These are phyloP conservation scores for Euryodendron excelsum DNA, from an alignment of 148 eudicot genomes.

Conservation along the genomic window DNA sequence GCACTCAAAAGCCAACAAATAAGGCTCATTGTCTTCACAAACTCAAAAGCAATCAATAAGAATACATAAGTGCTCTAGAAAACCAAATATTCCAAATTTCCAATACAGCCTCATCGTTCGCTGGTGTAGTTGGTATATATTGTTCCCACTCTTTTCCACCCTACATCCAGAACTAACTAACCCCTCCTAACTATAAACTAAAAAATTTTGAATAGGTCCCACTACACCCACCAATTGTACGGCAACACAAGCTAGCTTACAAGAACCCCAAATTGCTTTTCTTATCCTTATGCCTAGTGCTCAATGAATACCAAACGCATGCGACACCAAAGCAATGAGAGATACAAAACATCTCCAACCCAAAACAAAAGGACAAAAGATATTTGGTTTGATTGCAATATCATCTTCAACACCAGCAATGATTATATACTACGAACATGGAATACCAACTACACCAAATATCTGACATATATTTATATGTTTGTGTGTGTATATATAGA, in stretches of 20 bases:
- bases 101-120: neutral
- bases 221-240: constrained; percentile 46
- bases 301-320: neutral
- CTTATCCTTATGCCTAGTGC: too few relatives aligned
- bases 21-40: neutral
- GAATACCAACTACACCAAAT: too few relatives aligned
- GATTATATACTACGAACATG: too few relatives aligned
- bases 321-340: neutral
- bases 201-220: constrained; percentile 38
- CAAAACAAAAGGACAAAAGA: neutral
- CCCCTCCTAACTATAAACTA: constrained; percentile 30
- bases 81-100: neutral
- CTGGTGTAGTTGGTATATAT: constrained; percentile 25
- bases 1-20: neutral
- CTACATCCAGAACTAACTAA: constrained; percentile 41
- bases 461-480: too few relatives aligned
- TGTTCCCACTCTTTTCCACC: constrained; percentile 24
- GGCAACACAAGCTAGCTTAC: constrained; percentile 28
- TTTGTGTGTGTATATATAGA: neutral
- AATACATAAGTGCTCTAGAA: neutral
- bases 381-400: neutral
- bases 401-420: neutral
- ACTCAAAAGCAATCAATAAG: neutral
- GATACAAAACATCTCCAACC: neutral
- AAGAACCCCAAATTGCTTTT: constrained; percentile 19